Percentiles rank a stretch among this genome's conserved stretches.
Evolutionary conservation across 352 stramenopile genomes (phyloP).

Genomic region (Phytopythium montanum): DNA sequence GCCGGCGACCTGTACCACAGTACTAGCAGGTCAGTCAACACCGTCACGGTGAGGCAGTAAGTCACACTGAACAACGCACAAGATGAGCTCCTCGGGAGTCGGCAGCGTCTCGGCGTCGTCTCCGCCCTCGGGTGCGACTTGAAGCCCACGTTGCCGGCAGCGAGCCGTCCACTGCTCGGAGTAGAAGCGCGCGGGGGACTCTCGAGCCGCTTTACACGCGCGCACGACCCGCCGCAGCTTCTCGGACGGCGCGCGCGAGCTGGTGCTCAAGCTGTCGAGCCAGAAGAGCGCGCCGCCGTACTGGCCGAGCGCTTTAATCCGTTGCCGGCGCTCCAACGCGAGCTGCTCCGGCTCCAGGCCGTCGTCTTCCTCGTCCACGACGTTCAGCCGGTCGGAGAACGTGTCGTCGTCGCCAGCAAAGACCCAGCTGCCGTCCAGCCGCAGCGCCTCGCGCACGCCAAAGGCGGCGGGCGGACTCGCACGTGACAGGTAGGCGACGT

Average conservation of each 20-base stretch:
- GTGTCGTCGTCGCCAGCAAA: neutral
- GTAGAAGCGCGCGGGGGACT: conserved; percentile 33
- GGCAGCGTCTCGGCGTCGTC: neutral
- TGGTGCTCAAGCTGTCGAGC: conserved; percentile 37
- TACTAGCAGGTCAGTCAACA: neutral
- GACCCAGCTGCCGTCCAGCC: conserved; percentile 38
- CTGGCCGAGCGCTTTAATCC: conserved; percentile 12
- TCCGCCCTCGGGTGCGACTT: neutral
- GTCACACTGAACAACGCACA: neutral
- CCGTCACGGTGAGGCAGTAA: neutral
- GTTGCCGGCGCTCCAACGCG: neutral
- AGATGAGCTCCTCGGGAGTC: neutral
- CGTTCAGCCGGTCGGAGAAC: neutral
- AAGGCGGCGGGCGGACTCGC: conserved; percentile 31
- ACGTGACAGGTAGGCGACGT: conserved; percentile 22
- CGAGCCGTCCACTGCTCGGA: conserved; percentile 9
- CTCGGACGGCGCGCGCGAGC: conserved; percentile 46
- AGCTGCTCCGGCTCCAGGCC: neutral
- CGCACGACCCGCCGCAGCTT: conserved; percentile 45
- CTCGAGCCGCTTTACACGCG: conserved; percentile 45
- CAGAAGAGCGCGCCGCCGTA: conserved; percentile 35
- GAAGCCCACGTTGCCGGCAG: conserved; percentile 12
- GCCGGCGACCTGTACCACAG: conserved; percentile 28
- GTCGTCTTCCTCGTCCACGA: conserved; percentile 10
- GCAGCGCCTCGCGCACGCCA: conserved; percentile 37